Conservation (phyloP, 345 rosid species). For the Clausena lansium region DNA sequence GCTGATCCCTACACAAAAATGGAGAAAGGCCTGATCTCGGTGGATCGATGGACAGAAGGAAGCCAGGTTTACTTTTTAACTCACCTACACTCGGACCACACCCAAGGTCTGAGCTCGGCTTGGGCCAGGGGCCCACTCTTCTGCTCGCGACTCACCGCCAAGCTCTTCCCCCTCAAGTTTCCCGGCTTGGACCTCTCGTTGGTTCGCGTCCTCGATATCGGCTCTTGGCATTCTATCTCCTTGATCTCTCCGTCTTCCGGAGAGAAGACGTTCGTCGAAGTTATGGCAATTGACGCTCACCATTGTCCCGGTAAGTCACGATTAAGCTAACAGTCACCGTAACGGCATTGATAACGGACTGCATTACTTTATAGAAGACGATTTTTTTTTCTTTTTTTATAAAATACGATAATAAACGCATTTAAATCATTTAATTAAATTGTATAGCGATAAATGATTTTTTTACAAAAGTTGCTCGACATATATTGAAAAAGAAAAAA, state of each 20-base stretch:
- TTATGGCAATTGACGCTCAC: constrained; percentile 66
- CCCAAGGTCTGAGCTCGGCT: constrained; percentile 51
- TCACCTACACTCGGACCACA: constrained; percentile 76
- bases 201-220: constrained; percentile 53
- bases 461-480: neutral
- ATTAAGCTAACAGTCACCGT: too few relatives aligned
- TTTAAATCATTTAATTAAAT: neutral
- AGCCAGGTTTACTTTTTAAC: constrained; percentile 78
- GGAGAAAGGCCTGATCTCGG: constrained; percentile 74
- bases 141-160: constrained; percentile 77
- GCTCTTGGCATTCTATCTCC: constrained; percentile 54
- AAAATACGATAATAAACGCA: neutral
- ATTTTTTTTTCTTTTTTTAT: too few relatives aligned
- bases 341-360: too few relatives aligned
- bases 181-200: constrained; percentile 61
- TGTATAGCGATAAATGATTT: neutral
- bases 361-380: neutral
- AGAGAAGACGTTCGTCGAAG: constrained; percentile 32
- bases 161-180: constrained; percentile 66
- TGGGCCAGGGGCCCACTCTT: constrained; percentile 67
- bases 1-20: constrained; percentile 15
- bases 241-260: constrained; percentile 48
- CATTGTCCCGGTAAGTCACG: constrained; percentile 61
- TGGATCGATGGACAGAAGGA: constrained; percentile 64
- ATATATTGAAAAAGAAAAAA: neutral